phyloP scores from a whole-genome alignment of 768 basidiomycete species.

The Trametes sanguinea region DNA sequence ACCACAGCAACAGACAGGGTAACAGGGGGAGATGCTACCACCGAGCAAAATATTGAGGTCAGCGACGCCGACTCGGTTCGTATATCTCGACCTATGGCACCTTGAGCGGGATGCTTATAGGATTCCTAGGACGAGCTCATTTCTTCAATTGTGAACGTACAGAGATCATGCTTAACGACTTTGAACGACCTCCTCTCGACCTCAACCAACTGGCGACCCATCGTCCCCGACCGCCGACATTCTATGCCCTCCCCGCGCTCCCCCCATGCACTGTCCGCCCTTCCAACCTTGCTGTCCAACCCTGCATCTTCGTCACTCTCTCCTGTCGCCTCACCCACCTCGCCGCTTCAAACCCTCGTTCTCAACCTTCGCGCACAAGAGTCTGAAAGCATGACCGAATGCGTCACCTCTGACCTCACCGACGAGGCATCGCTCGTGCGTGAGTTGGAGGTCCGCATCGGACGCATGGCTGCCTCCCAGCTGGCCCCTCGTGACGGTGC shows the following conservation, averaged over 20 bases:
- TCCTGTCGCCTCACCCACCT: conserved; percentile 36
- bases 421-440: conserved; percentile 55
- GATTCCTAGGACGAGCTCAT: conserved; percentile 55
- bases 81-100: neutral
- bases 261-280: conserved; percentile 9
- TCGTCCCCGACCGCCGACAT: conserved; percentile 60
- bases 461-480: conserved; percentile 46
- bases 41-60: neutral
- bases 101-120: neutral
- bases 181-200: conserved; percentile 67
- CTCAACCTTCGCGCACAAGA: conserved; percentile 59
- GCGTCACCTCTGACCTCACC: conserved; percentile 32
- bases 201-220: conserved; percentile 52
- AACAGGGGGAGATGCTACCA: neutral
- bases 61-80: conserved; percentile 7
- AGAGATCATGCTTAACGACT: conserved; percentile 73
- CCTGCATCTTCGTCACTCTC: conserved; percentile 32
- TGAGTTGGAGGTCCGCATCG: conserved; percentile 61
- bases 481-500: conserved; percentile 49
- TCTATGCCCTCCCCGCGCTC: conserved; percentile 51
- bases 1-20: neutral
- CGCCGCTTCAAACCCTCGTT: conserved; percentile 63
- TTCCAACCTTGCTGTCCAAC: conserved; percentile 24
- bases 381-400: conserved; percentile 49
- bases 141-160: conserved; percentile 73